These are phyloP conservation scores for Globisporangium rhizosaccharum DNA, from an alignment of 352 stramenopile genomes.

Conservation along the genomic window DNA sequence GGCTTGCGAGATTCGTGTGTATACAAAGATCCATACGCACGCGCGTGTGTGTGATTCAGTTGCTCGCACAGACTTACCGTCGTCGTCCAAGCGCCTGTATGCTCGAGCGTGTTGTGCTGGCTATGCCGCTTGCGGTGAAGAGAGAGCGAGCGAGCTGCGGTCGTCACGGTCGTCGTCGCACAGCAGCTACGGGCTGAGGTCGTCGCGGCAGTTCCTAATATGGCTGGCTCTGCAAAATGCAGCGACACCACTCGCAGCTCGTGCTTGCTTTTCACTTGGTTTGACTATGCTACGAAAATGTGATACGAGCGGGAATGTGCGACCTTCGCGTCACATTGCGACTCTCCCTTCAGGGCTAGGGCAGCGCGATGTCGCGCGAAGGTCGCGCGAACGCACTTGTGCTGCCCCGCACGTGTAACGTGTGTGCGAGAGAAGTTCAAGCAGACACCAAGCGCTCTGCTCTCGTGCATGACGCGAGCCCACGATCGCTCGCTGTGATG, in stretches of 20 bases:
- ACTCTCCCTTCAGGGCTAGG: background rate
- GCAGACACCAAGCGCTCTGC: no score
- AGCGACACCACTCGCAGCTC: background rate
- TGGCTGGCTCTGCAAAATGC: background rate
- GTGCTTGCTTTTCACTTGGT: background rate
- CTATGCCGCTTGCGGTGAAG: no score
- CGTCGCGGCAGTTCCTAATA: background rate
- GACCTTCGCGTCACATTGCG: slow-evolving; percentile 1
- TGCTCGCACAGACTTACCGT: background rate
- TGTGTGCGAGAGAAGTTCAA: background rate
- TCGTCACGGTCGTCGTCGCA: background rate
- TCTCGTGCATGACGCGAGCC: no score
- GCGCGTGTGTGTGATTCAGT: background rate
- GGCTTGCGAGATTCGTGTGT: slow-evolving; percentile 7
- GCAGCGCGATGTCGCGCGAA: slow-evolving; percentile 5
- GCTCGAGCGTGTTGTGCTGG: no score
- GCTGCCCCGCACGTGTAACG: background rate
- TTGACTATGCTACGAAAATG: background rate
- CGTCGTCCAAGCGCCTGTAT: no score
- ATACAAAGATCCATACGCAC: slow-evolving; percentile 23
- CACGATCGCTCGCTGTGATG: no score
- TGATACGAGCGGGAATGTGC: background rate
- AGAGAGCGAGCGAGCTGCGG: background rate
- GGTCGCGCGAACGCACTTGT: slow-evolving; percentile 3
- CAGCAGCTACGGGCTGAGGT: background rate